Conservation (phyloP, 331 rosid genomes). For the Quercus tomentella region DNA sequence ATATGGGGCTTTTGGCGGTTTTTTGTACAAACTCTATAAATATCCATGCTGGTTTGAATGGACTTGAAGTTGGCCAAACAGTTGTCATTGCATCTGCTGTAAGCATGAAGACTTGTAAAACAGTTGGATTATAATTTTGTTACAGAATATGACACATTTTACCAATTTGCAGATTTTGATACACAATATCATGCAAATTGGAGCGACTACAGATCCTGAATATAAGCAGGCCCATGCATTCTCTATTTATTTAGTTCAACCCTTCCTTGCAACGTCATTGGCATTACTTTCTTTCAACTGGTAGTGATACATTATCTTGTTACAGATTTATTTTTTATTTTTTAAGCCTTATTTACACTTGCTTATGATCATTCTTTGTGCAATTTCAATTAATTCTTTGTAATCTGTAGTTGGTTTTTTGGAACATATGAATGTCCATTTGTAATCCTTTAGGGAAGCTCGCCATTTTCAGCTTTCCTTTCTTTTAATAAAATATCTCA, state of each 20-base stretch:
- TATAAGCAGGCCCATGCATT: conserved; percentile 84
- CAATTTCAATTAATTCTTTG: not conserved
- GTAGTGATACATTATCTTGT: conserved; percentile 23
- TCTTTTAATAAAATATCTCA: too few relatives aligned
- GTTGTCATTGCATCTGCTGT: conserved; percentile 79
- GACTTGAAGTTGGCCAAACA: conserved; percentile 93
- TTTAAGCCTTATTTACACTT: not conserved
- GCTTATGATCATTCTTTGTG: conserved; percentile 7
- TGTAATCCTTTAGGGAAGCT: too few relatives aligned
- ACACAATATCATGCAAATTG: conserved; percentile 86
- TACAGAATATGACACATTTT: conserved; percentile 9
- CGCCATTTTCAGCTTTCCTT: too few relatives aligned
- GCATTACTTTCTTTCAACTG: conserved; percentile 71
- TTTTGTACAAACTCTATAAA: conserved; percentile 94
- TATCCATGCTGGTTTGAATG: conserved; percentile 89
- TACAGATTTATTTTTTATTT: not conserved
- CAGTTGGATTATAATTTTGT: conserved; percentile 11
- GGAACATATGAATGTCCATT: too few relatives aligned
- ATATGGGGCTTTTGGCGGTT: conserved; percentile 91
- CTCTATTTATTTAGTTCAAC: conserved; percentile 77
- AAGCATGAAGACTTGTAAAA: conserved; percentile 25
- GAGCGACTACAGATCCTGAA: conserved; percentile 63
- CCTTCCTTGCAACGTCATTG: conserved; percentile 73
- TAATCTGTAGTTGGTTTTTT: too few relatives aligned
- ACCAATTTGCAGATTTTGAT: conserved; percentile 59